Percentiles rank a stretch among this genome's conserved stretches.
Conservation (phyloP, 768 basidiomycete species). For the Mycena rebaudengoi region DNA sequence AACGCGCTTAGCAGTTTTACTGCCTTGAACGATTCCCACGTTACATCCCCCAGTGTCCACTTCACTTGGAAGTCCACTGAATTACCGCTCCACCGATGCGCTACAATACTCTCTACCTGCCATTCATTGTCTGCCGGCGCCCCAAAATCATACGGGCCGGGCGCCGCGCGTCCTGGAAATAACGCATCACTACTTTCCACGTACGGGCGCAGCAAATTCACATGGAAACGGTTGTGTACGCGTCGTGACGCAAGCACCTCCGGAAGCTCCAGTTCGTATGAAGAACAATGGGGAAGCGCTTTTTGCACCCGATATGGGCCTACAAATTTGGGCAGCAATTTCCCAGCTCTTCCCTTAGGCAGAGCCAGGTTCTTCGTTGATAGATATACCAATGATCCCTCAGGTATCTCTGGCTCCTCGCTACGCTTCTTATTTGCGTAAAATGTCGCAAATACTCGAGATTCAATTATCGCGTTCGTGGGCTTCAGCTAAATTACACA, state of each 20-base stretch:
- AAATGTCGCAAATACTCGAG: constrained; percentile 37
- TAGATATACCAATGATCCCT: constrained; percentile 42
- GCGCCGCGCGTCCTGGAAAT: constrained; percentile 41
- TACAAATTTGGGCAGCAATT: constrained; percentile 47
- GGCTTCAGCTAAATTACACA: constrained; percentile 35
- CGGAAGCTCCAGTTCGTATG: constrained; percentile 40
- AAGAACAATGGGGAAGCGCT: constrained; percentile 29
- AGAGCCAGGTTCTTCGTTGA: constrained; percentile 46
- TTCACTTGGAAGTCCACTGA: constrained; percentile 35
- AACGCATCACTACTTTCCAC: constrained; percentile 39
- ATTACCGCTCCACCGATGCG: constrained; percentile 28
- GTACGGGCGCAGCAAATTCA: constrained; percentile 36
- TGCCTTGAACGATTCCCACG: constrained; percentile 35
- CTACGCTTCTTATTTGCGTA: constrained; percentile 35
- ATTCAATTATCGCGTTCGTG: constrained; percentile 49
- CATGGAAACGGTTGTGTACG: constrained; percentile 48
- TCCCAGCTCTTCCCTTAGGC: constrained; percentile 42
- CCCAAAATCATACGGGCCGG: constrained; percentile 48
- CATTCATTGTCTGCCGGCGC: constrained; percentile 42
- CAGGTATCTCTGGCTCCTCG: constrained; percentile 20
- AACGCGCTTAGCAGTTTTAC: constrained; percentile 39
- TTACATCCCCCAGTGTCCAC: constrained; percentile 43
- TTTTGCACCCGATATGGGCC: constrained; percentile 45
- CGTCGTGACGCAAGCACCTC: constrained; percentile 30
- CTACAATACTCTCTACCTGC: constrained; percentile 44